Conservation (phyloP, 176 grass and related monocot species). For the Echinochloa phyllopogon region DNA sequence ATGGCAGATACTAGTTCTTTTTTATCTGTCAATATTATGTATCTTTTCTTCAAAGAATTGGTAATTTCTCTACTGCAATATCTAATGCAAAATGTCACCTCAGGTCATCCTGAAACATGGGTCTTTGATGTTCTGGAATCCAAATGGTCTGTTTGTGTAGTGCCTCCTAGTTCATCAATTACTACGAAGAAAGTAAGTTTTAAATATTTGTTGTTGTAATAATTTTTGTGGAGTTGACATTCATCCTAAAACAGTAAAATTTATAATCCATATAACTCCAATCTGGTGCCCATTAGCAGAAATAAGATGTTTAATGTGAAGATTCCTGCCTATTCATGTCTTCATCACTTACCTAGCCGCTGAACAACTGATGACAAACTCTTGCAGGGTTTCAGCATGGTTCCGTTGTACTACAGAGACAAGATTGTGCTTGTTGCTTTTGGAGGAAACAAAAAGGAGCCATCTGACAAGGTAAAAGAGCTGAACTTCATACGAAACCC, state of each 20-base stretch:
- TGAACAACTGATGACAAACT: slow-evolving; percentile 32
- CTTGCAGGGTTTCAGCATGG: slow-evolving; percentile 94
- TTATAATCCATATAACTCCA: not conserved
- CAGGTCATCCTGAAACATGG: slow-evolving; percentile 86
- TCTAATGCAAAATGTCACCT: slow-evolving; percentile 30
- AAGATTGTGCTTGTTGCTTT: slow-evolving; percentile 93
- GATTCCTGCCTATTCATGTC: slow-evolving; percentile 1
- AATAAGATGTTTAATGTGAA: not conserved
- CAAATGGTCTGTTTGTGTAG: slow-evolving; percentile 84
- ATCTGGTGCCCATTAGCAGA: not conserved
- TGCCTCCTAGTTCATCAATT: slow-evolving; percentile 83
- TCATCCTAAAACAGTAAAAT: not conserved
- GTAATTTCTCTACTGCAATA: not conserved
- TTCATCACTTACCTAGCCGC: not conserved
- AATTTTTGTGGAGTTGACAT: not conserved
- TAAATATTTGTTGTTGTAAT: not conserved
- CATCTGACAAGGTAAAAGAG: slow-evolving; percentile 84
- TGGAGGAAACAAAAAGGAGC: slow-evolving; percentile 96
- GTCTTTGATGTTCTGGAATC: slow-evolving; percentile 86
- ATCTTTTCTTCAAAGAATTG: not conserved
- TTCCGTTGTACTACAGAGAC: slow-evolving; percentile 85
- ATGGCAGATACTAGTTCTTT: slow-evolving; percentile 10
- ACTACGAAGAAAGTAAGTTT: slow-evolving; percentile 83
- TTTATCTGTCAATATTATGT: slow-evolving; percentile 10
- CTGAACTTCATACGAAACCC: slow-evolving; percentile 10